Percentiles rank a stretch among this genome's conserved stretches.
Evolutionary conservation across 1,139 yeast species (phyloP).

Genomic region (Taiozyma sp.): DNA sequence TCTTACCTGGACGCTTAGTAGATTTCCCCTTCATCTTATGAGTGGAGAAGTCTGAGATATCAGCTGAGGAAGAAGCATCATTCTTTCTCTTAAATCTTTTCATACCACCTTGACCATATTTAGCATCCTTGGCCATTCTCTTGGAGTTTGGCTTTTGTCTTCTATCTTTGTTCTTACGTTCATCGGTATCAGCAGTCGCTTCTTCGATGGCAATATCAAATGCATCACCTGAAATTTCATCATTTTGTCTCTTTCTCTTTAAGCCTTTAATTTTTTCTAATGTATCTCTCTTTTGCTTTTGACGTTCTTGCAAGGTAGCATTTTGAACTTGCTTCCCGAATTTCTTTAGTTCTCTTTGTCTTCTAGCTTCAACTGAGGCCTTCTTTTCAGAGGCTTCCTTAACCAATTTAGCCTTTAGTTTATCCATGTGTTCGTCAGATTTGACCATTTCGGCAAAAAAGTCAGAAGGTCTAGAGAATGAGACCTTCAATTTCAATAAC

Average conservation of each 20-base stretch:
- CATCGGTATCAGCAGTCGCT: conserved; percentile 37
- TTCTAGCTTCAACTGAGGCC: conserved; percentile 90
- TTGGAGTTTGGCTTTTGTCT: conserved; percentile 55
- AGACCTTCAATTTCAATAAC: conserved; percentile 61
- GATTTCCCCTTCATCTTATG: conserved; percentile 50
- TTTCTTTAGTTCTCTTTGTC: conserved; percentile 92
- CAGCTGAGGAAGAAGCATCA: conserved; percentile 70
- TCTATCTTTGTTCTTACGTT: conserved; percentile 29
- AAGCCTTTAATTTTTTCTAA: conserved; percentile 84
- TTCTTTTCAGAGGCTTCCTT: conserved; percentile 87
- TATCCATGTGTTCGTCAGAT: conserved; percentile 98
- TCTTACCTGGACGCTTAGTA: conserved; percentile 71
- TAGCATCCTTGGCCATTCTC: conserved; percentile 62
- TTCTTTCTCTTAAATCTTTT: conserved; percentile 70
- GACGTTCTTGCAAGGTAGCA: conserved; percentile 90
- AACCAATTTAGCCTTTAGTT: conserved; percentile 72
- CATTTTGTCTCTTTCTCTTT: conserved; percentile 79
- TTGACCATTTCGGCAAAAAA: conserved; percentile 99
- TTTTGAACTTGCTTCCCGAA: conserved; percentile 97
- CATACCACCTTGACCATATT: conserved; percentile 69
- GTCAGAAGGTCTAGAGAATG: conserved; percentile 90
- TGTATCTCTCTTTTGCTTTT: conserved; percentile 88
- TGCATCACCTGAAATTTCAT: conserved; percentile 56
- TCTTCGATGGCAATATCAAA: conserved; percentile 85
- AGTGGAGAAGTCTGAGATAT: conserved; percentile 56